Evolutionary conservation across 768 basidiomycete genomes (phyloP), one percentile per base, ranked within the genome.

Genomic region (Mycena maculata): DNA sequence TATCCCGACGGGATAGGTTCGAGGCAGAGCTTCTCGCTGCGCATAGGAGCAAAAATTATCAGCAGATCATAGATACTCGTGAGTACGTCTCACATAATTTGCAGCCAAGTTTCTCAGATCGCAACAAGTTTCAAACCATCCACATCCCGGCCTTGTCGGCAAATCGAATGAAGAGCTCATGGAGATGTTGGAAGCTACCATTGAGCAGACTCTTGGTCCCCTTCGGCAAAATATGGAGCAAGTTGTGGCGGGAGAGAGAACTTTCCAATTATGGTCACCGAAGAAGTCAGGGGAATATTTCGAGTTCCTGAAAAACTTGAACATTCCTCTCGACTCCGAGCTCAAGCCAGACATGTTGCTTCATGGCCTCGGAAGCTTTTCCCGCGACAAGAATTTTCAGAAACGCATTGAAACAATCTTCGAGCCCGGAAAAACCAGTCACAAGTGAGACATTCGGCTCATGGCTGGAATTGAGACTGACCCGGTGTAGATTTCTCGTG

Each of bases 311-410:
- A 9, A 16, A 3, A 30, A 11, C 3, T 22, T 60, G 7, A 23
- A 38, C 15, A 47, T 60, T 10, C 58, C 58, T 6, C 20, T 48
- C 4, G 20, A 39, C 6, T 9, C 28, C 4, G 28, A 60, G 9
- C 8, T 4, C 10, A 41, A 25, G 30, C 58, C 58, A 6, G 58
- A 60, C 20, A 60, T 60, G 58, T 31, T 60, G 2, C 58, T 60
- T 20, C 45, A 60, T 30, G 39, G 36, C 2, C 42, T 60, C 18
- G 58, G 58, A 22, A 4, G 9, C 15, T 57, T 57, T 3, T 5
- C 4, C 7, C 33, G 7, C 18, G 58, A 60, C n/a, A 44, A 30
- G 3, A 4, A 4, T 20, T n/a, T 65, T 23, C n/a, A 39, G 3
- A n/a, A 27, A 1, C 56, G 49, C 15, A 6, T 65, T 2, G 4